Percentiles rank a stretch among this genome's conserved stretches.
Evolutionary conservation across 208 protist species (phyloP).

Genomic region (Crithidia sp.): DNA sequence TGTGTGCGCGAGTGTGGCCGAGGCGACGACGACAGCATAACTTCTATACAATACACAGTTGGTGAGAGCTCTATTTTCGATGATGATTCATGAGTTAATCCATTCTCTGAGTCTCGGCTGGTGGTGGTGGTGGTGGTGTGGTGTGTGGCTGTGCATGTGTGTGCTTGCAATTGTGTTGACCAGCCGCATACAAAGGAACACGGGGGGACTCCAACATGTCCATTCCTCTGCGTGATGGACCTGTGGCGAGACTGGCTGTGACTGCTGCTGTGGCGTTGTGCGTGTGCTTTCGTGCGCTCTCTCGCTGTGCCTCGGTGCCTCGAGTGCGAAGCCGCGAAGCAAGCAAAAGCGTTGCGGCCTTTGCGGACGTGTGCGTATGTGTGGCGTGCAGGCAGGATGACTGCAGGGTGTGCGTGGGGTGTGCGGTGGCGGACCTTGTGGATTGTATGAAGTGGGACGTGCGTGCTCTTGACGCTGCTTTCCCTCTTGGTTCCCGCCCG

Average conservation of each 20-base stretch:
- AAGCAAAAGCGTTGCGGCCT: no score
- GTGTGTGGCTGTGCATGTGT: neutral
- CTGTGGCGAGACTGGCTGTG: conserved; percentile 3
- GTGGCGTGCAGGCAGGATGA: no score
- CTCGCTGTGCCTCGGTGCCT: no score
- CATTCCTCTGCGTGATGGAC: conserved; percentile 28
- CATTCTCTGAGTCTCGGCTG: conserved; percentile 46
- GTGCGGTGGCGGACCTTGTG: no score
- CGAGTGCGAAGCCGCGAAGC: no score
- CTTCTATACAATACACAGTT: conserved; percentile 47
- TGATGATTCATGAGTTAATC: conserved; percentile 50
- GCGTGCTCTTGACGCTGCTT: no score
- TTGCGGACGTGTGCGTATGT: no score
- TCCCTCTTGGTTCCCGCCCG: no score
- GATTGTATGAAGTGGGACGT: no score
- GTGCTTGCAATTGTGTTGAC: no score
- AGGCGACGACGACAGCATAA: conserved; percentile 39
- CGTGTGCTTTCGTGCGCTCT: neutral
- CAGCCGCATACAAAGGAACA: conserved; percentile 18
- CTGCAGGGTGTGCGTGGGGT: no score
- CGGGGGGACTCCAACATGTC: conserved; percentile 9
- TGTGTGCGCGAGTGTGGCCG: conserved; percentile 2
- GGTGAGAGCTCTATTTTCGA: conserved; percentile 44
- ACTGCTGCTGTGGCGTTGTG: neutral
- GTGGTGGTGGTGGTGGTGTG: neutral